phyloP scores from a whole-genome alignment of 108 stramenopile species.

The Pelagomonas calceolata region DNA sequence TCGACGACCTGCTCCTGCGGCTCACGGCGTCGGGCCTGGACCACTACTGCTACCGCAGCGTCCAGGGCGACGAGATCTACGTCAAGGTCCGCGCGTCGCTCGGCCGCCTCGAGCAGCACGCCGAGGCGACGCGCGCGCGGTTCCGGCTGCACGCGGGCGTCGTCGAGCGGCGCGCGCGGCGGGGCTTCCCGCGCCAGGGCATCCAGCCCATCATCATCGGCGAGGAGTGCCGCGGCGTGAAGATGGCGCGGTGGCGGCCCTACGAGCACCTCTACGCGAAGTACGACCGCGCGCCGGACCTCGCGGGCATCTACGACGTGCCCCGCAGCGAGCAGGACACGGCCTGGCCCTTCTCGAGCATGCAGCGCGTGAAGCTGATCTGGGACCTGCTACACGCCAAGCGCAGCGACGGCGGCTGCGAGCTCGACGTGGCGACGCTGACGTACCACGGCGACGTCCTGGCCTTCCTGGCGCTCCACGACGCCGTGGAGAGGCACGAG shows the following conservation, averaged over 20 bases:
- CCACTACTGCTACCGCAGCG: not conserved
- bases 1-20: not conserved
- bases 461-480: not conserved
- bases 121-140: not conserved
- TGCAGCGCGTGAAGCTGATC: not conserved
- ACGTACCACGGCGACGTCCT: not conserved
- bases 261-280: not conserved
- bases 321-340: not conserved
- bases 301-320: not conserved
- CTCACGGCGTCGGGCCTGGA: not conserved
- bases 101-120: not conserved
- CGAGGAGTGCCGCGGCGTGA: not conserved
- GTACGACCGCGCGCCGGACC: not conserved
- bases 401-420: not conserved
- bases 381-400: not conserved
- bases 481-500: not conserved
- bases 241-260: not conserved
- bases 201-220: not conserved
- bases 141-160: not conserved
- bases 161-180: not conserved
- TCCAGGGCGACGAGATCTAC: constrained; percentile 12
- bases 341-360: not conserved
- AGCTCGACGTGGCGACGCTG: not conserved
- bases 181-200: not conserved
- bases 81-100: constrained; percentile 6